A percentile compares a stretch with the other conserved stretches of the same genome.
phyloP scores from a whole-genome alignment of 2,329 filamentous ascomycete species.

The Penicillium sp. region DNA sequence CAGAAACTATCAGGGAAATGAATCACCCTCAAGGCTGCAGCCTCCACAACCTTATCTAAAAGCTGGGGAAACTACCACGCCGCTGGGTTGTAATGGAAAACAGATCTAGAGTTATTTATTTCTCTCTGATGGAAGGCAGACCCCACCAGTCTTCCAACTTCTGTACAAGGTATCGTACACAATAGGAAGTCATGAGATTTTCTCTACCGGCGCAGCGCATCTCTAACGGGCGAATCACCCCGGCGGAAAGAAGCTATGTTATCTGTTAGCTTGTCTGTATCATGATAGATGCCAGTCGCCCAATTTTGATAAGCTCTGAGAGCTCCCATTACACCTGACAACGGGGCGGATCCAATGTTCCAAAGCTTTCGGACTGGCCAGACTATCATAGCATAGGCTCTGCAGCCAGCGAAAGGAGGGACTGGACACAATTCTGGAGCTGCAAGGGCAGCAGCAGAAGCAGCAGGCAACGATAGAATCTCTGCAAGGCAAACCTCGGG shows the following conservation, averaged over 20 bases:
- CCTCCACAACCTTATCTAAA: no score
- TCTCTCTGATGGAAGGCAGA: slow-evolving; percentile 12
- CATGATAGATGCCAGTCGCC: not conserved
- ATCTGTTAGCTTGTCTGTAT: slow-evolving; percentile 24
- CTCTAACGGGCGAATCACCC: slow-evolving; percentile 48
- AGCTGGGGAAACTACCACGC: no score
- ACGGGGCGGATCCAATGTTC: not conserved
- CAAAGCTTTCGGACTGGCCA: not conserved
- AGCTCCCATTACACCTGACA: not conserved
- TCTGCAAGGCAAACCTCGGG: not conserved
- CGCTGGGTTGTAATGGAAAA: no score
- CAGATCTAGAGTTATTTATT: slow-evolving; percentile 20
- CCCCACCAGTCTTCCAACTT: slow-evolving; percentile 28
- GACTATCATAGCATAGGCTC: not conserved
- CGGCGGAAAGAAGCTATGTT: slow-evolving; percentile 51
- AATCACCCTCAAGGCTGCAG: no score
- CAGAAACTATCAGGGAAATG: no score
- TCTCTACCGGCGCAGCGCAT: slow-evolving; percentile 46
- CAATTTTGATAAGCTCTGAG: not conserved
- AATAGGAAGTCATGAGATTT: slow-evolving; percentile 27
- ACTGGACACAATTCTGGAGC: not conserved
- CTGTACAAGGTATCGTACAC: slow-evolving; percentile 50
- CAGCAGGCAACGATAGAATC: not conserved
- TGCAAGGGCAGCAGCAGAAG: not conserved
- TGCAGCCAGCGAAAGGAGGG: not conserved